Percentiles rank a stretch among this genome's conserved stretches.
Conservation (phyloP, 805 yeast genomes). For the Candida corydali region DNA sequence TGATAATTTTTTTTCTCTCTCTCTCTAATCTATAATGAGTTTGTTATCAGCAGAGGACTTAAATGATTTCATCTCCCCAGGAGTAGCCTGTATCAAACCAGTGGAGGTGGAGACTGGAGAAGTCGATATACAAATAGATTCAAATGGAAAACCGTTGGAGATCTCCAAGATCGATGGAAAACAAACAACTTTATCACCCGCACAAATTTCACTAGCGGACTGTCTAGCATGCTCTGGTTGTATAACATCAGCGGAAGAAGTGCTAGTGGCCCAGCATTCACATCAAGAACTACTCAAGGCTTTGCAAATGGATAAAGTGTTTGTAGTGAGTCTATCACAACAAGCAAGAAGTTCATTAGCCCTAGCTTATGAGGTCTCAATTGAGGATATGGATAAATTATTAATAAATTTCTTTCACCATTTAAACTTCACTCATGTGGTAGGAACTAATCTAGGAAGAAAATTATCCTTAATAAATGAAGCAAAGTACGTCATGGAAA, state of each 20-base stretch:
- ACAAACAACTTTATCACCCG: conserved; percentile 56
- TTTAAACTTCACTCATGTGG: conserved; percentile 68
- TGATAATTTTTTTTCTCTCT: background rate
- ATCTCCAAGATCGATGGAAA: conserved; percentile 60
- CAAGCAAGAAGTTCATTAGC: conserved; percentile 84
- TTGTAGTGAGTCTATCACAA: conserved; percentile 79
- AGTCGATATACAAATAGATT: conserved; percentile 56
- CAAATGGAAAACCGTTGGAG: conserved; percentile 59
- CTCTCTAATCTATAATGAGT: conserved; percentile 62
- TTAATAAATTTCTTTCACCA: conserved; percentile 55
- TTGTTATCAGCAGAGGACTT: conserved; percentile 83
- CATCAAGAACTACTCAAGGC: conserved; percentile 72
- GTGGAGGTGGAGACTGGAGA: conserved; percentile 25
- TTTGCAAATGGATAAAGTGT: conserved; percentile 37
- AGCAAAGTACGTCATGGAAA: conserved; percentile 40
- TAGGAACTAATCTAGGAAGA: conserved; percentile 84
- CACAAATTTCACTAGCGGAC: conserved; percentile 85
- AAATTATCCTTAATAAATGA: conserved; percentile 52
- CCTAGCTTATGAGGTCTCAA: conserved; percentile 50
- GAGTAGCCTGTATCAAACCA: conserved; percentile 92
- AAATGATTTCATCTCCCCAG: conserved; percentile 92
- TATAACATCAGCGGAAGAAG: conserved; percentile 95
- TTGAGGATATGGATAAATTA: conserved; percentile 58
- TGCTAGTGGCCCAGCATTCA: conserved; percentile 84
- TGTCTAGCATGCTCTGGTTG: conserved; percentile 97